Percentiles rank a stretch among this genome's conserved stretches.
These are phyloP conservation scores for Heritiera littoralis DNA, from an alignment of 345 rosid species.

Conservation along the genomic window DNA sequence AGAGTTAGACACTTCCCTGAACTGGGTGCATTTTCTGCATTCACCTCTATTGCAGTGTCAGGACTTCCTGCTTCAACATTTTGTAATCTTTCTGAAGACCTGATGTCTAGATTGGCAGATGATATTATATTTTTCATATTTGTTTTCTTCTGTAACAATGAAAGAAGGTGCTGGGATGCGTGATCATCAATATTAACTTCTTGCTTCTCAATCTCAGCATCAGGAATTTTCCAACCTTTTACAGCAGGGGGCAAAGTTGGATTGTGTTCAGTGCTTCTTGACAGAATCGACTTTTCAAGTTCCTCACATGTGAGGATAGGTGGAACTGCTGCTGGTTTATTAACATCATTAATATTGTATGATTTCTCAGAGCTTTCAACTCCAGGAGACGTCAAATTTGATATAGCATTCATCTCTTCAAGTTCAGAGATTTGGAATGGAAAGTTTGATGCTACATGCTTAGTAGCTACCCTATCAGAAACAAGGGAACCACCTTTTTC, in stretches of 20 bases:
- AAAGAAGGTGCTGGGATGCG: constrained; percentile 90
- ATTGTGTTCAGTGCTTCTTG: constrained; percentile 52
- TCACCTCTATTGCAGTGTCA: constrained; percentile 37
- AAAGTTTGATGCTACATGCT: constrained; percentile 32
- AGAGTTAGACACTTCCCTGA: constrained; percentile 70
- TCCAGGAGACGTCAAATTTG: constrained; percentile 22
- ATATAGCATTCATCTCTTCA: constrained; percentile 29
- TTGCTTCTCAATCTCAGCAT: constrained; percentile 40
- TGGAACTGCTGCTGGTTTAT: constrained; percentile 46
- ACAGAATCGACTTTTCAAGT: constrained; percentile 89
- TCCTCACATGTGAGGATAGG: constrained; percentile 97
- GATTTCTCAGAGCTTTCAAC: constrained; percentile 37
- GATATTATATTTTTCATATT: constrained; percentile 33
- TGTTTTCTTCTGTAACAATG: constrained; percentile 65
- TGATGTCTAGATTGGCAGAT: constrained; percentile 34
- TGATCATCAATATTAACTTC: constrained; percentile 50
- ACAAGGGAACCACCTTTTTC: constrained; percentile 51
- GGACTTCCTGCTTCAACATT: constrained; percentile 26
- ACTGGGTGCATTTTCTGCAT: constrained; percentile 32
- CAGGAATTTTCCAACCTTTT: constrained; percentile 37
- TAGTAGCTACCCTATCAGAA: constrained; percentile 40
- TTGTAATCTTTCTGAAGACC: constrained; percentile 23
- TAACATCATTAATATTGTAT: constrained; percentile 22
- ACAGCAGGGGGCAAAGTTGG: constrained; percentile 38
- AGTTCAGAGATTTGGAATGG: constrained; percentile 43